Evolutionary conservation across 2,329 filamentous ascomycete genomes (phyloP).

Genomic region (Myriosclerotinia curreyana): DNA sequence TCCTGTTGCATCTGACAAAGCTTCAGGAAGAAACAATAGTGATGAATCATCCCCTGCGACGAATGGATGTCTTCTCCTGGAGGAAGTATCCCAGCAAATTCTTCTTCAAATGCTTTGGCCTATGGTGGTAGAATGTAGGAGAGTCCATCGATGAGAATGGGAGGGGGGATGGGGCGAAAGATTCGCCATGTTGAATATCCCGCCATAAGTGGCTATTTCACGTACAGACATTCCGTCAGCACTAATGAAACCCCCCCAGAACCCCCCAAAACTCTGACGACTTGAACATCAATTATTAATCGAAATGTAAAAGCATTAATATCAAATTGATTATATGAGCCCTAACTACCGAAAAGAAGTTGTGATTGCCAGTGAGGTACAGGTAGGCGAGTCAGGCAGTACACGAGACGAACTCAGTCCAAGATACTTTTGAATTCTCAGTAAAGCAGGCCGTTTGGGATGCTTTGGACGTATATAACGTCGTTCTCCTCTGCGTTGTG

Average conservation of each 20-base stretch:
- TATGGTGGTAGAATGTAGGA: not conserved
- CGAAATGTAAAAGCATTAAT: not conserved
- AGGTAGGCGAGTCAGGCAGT: too few species aligned
- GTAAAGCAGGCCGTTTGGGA: not conserved
- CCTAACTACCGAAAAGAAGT: too few species aligned
- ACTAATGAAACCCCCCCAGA: not conserved
- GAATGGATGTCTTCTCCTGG: slow-evolving; percentile 16
- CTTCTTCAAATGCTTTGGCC: slow-evolving; percentile 11
- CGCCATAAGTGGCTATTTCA: not conserved
- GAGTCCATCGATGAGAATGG: slow-evolving; percentile 1
- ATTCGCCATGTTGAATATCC: not conserved
- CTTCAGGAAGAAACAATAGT: slow-evolving; percentile 23
- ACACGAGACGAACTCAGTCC: too few species aligned
- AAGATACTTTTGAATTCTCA: not conserved
- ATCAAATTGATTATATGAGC: not conserved
- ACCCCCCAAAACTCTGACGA: not conserved
- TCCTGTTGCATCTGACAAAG: slow-evolving; percentile 26
- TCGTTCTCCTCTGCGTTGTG: not conserved
- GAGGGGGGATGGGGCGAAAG: slow-evolving; percentile 2
- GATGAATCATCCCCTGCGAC: slow-evolving; percentile 24
- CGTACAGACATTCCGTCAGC: not conserved
- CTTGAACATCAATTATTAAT: not conserved
- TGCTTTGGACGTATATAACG: not conserved
- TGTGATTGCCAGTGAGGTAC: too few species aligned
- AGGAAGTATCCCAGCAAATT: not conserved